Evolutionary conservation across 2,329 filamentous ascomycete species (phyloP), one percentile per base, ranked within the genome.

Genomic region (Aspergillus neoniger): DNA sequence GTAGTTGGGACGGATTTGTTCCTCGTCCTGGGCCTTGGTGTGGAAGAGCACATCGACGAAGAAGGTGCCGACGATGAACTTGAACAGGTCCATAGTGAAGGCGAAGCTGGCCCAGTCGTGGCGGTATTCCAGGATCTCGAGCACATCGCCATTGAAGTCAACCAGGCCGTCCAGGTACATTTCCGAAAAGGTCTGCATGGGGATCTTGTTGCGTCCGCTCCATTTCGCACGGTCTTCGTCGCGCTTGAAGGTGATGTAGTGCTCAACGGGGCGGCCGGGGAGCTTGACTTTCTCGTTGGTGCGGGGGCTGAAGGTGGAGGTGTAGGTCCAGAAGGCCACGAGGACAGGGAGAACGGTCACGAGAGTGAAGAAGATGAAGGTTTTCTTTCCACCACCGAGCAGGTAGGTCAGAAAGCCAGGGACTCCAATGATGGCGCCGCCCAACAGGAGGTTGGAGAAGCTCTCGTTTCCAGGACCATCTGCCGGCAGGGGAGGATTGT

Each of bases 51-150:
- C 63, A 32, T 74, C 70, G 1, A 63, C 53, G 8, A 64, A 57
- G 50, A 75, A 72, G 25, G 63, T 70, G 55, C 70, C 65, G n/a
- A 75, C 53, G 57, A 75, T 66, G 52, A 66, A 70, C 47, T 69
- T 68, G 67, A 73, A 74, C 19, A 75, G 60, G 6, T 67, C 64
- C 61, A 61, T 62, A 47, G 73, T 72, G 56, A 75, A 74, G 21
- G 57, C 47, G 54, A 74, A 74, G 25, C 60, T 68, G 12, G 72
- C 70, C 73, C 73, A 75, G 47, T 74, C 72, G 61, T 75, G 70
- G 4, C 72, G 68, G 57, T 72, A 73, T 57, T 75, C 72, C 57
- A 75, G 41, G 19, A 71, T 52, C n/a, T 75, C 73, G 10, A 74
- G 64, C n/a, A 55, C 56, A 25, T 74, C 72, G 15, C 72, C 72